Evolutionary conservation across 495 filamentous ascomycete species (phyloP), one percentile per base, ranked within the genome.

Genomic region (Neurospora sp.): DNA sequence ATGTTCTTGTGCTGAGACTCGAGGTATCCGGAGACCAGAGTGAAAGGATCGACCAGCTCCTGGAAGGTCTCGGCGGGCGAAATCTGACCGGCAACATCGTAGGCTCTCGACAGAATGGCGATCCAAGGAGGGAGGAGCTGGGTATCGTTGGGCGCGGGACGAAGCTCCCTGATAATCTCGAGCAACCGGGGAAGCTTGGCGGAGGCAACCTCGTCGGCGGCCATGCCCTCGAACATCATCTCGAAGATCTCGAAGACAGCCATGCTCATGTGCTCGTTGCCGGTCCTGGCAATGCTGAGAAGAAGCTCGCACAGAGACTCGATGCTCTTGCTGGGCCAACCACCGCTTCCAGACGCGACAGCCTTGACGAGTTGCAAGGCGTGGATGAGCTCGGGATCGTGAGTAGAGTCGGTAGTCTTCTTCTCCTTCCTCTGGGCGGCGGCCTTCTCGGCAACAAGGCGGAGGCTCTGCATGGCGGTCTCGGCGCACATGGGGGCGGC

Each of bases 291-390:
- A 42, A 97, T 95, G 73, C 89, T 89, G 78, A 99, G 91, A 72
- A 99, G 84, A 42, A 95, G 82, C 79, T 97, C 94, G 80, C 94
- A 97, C 41, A 99, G 87, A 5, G 90, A 83, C 83, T 99, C 96
- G 69, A 98, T 94, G 82, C 96, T 96, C 85, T 91, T 92, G 83
- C 91, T 96, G n/a, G 96, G 96, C 96, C 96, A 99, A 69, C 96
- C 95, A 66, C 93, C 92, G 71, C 93, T 95, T 4, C 92, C 93
- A 31, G 87, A 84, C 5, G 95, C 94, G 74, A 98, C 87, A 3
- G 93, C 91, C 86, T 95, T 97, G 72, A 97, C 89, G 69, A 98
- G 85, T 74, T 98, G 96, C 73, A 99, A 82, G 5, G 93, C 91
- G 82, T 98, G 96, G 73, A 98, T 96, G 23, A 98, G 86, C 18